Conservation (phyloP, 1,284 basidiomycete genomes). For the Sanghuangporus weigelae region DNA sequence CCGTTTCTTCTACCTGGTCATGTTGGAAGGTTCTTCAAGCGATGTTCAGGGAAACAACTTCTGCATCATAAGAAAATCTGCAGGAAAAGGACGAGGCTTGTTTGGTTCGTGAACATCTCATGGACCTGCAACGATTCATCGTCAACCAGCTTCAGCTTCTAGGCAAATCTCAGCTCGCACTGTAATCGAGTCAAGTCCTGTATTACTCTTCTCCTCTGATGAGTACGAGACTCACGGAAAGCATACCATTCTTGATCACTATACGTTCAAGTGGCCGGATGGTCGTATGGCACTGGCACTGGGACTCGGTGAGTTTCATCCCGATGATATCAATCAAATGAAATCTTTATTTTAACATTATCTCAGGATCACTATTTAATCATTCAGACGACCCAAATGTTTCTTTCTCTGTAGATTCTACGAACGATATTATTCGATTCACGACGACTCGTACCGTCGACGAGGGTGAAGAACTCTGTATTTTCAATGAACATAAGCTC, state of each 20-base stretch:
- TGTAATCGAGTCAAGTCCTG: constrained; percentile 79
- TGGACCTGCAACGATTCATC: constrained; percentile 1
- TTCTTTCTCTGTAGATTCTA: constrained; percentile 51
- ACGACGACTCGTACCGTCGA: constrained; percentile 49
- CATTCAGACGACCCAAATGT: constrained; percentile 71
- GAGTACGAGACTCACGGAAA: constrained; percentile 70
- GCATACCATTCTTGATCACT: constrained; percentile 76
- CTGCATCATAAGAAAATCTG: constrained; percentile 30
- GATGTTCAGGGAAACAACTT: neutral
- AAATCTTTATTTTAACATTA: neutral
- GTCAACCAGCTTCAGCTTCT: constrained; percentile 38
- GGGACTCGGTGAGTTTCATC: constrained; percentile 62
- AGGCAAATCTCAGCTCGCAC: constrained; percentile 56
- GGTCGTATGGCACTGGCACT: constrained; percentile 84
- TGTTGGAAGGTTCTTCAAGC: neutral
- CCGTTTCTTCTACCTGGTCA: neutral
- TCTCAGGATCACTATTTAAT: constrained; percentile 74
- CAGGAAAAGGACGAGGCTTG: constrained; percentile 57
- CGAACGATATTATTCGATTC: constrained; percentile 62
- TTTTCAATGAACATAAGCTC: constrained; percentile 68
- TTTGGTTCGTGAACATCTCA: constrained; percentile 41
- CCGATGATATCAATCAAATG: neutral
- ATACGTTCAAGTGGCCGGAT: constrained; percentile 80
- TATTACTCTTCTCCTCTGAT: constrained; percentile 68
- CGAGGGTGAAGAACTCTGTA: constrained; percentile 70